Evolutionary conservation across 305 asterid genomes (phyloP), one percentile per base, ranked within the genome.

Genomic region (Fraxinus dipetala): DNA sequence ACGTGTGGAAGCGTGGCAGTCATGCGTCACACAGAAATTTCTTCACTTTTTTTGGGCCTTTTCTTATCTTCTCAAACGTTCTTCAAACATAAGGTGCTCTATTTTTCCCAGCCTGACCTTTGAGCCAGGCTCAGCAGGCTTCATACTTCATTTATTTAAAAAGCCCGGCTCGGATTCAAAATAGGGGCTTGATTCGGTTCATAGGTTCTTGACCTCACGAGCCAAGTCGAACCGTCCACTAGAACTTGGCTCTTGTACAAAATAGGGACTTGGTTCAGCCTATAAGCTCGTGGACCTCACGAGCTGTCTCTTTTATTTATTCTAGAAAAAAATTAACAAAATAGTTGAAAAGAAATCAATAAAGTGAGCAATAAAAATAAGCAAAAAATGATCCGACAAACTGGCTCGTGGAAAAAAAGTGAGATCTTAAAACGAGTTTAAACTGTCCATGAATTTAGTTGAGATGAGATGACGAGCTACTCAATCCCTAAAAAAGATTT

Each of bases 1-100:
- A 48, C 45, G 70, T 81, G 80, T 69, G 6, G 84, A 89, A 89
- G 95, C 89, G 96, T 94, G 97, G 94, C 92, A 82, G 82, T 79
- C 94, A 85, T 87, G 79, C 91, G 83, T 83, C 91, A 91, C 92
- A 91, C 90, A 86, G 63, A 84, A 80, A 28, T 45, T 59, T 63
- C 40, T 67, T 70, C 80, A 32, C 78, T 77, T 81, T 81, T 76
- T 82, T 72, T 63, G 74, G 63, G 76, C 79, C 85, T 35, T 72
- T 84, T 80, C 84, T 87, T 72, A 82, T 86, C 87, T 88, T 85
- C 86, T 80, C 40, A 14, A 35, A 69, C 78, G 6, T 83, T 78
- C 72, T 77, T 34, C 28, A 11, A 59, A 59, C 30, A 20, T 54
- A n/a, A 54, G 63, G 69, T 59, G 11, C 6, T 59, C 30, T 18